Conservation (phyloP, 1,284 basidiomycete species). For the Mrakiaceae sp. region DNA sequence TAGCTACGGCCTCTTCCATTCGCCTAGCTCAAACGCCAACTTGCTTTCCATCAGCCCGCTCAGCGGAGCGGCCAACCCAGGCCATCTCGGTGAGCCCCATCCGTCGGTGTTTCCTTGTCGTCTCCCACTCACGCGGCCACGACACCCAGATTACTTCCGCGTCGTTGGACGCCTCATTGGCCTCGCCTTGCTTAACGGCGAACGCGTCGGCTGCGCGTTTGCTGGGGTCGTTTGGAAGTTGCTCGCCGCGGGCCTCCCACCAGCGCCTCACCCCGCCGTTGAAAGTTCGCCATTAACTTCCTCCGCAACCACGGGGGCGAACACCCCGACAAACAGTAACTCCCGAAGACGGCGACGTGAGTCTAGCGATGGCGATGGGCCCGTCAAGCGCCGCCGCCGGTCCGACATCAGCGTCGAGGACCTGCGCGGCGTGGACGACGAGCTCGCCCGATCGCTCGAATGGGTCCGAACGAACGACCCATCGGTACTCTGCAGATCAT, state of each 20-base stretch:
- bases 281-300: too few species aligned
- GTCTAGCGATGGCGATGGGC: too few species aligned
- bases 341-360: too few species aligned
- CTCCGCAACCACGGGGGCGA: too few species aligned
- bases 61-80: too few species aligned
- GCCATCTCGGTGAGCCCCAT: too few species aligned
- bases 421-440: constrained; percentile 9
- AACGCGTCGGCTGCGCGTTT: constrained; percentile 7
- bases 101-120: not conserved
- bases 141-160: constrained; percentile 11
- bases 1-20: constrained; percentile 4
- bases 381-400: not conserved
- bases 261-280: too few species aligned
- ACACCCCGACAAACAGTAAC: too few species aligned
- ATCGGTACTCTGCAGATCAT: constrained; percentile 4
- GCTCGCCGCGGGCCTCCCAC: not conserved
- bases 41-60: constrained; percentile 8
- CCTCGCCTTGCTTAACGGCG: constrained; percentile 5
- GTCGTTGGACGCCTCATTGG: constrained; percentile 10
- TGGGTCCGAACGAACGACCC: constrained; percentile 11
- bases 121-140: not conserved
- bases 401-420: not conserved
- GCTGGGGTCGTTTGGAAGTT: constrained; percentile 12
- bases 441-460: constrained; percentile 1
- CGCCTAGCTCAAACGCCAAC: not conserved